Percentiles rank a stretch among this genome's conserved stretches.
These are phyloP conservation scores for Moesziomyces sp. DNA, from an alignment of 1,284 basidiomycete genomes.

Conservation along the genomic window DNA sequence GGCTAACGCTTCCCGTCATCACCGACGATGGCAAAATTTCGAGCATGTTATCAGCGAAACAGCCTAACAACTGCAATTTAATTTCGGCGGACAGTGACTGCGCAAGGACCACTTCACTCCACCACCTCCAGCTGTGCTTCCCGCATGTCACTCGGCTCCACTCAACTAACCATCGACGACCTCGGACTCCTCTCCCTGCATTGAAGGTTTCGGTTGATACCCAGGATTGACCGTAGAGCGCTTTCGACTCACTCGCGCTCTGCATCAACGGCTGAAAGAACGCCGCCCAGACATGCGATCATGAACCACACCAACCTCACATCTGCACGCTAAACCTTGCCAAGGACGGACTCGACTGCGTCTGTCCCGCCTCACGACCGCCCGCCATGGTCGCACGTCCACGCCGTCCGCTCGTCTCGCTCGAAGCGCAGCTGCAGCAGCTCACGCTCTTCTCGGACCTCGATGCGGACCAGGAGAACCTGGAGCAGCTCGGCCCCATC, in stretches of 20 bases:
- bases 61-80: not conserved
- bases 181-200: no score
- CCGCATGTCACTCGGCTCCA: no score
- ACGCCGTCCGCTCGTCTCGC: slow-evolving; percentile 58
- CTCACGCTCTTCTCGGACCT: slow-evolving; percentile 65
- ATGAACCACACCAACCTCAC: not conserved
- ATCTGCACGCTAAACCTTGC: no score
- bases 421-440: slow-evolving; percentile 66
- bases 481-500: slow-evolving; percentile 67
- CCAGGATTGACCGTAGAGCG: no score
- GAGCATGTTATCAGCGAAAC: not conserved
- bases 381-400: slow-evolving; percentile 40
- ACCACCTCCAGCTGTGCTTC: not conserved
- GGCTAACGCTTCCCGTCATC: not conserved
- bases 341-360: not conserved
- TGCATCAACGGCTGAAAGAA: not conserved
- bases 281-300: not conserved
- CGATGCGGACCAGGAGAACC: slow-evolving; percentile 62
- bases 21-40: no score
- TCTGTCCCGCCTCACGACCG: not conserved
- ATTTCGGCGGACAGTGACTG: not conserved
- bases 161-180: no score
- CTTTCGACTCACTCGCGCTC: no score
- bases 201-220: no score
- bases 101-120: slow-evolving; percentile 16